Percentiles rank a stretch among this genome's conserved stretches.
Conservation (phyloP, 305 asterid species). For the Ajuga reptans region DNA sequence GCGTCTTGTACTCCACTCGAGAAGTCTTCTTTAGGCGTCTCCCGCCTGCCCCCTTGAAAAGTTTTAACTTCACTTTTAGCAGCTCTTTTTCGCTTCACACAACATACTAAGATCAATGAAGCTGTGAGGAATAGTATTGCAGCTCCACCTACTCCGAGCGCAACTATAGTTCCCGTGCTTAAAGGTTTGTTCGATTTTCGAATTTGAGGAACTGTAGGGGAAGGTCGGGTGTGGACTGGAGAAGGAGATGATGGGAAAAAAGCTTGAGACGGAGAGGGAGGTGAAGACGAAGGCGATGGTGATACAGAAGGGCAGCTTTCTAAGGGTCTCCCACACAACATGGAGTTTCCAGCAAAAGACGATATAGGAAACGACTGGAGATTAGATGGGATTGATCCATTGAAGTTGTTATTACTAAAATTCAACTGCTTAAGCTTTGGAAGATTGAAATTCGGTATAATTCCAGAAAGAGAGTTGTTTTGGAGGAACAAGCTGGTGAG, state of each 20-base stretch:
- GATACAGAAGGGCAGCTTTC: constrained; percentile 28
- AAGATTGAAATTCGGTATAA: constrained; percentile 48
- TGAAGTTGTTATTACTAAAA: constrained; percentile 50
- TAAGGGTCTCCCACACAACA: constrained; percentile 59
- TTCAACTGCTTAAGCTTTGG: constrained; percentile 46
- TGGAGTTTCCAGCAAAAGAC: constrained; percentile 59
- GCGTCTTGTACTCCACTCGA: constrained; percentile 54
- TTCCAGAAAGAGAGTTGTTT: constrained; percentile 54
- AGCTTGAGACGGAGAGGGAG: constrained; percentile 24
- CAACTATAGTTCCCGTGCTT: constrained; percentile 36
- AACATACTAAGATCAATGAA: constrained; percentile 26
- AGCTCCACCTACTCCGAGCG: constrained; percentile 43
- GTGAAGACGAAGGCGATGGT: constrained; percentile 21
- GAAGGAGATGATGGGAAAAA: constrained; percentile 30
- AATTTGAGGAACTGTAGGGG: constrained; percentile 24
- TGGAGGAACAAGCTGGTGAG: constrained; percentile 54
- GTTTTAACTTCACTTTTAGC: constrained; percentile 27
- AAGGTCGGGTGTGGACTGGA: constrained; percentile 26
- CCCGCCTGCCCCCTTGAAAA: constrained; percentile 26
- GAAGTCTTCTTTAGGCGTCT: constrained; percentile 42
- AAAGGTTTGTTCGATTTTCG: constrained; percentile 32
- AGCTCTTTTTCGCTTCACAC: constrained; percentile 30
- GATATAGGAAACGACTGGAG: constrained; percentile 49
- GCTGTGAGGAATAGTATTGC: constrained; percentile 28
- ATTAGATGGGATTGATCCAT: constrained; percentile 57